Evolutionary conservation across 129 eudicot species (phyloP).

Genomic region (Smallanthus sonchifolius): DNA sequence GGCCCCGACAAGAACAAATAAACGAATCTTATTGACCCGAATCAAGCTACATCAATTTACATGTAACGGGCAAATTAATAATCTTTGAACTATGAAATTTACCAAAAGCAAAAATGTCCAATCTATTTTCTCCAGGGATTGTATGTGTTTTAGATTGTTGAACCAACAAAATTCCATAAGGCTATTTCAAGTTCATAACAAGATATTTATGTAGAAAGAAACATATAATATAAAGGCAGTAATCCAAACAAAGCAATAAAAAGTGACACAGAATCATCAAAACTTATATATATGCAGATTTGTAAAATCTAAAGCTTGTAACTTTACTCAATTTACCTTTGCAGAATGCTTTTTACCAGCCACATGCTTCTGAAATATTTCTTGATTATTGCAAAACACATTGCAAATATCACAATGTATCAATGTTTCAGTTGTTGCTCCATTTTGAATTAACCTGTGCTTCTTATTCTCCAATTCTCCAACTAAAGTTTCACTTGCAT

Average conservation of each 20-base stretch:
- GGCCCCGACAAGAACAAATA: background rate
- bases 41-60: conserved; percentile 8
- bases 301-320: background rate
- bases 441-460: conserved; percentile 32
- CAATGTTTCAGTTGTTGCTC: conserved; percentile 21
- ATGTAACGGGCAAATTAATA: background rate
- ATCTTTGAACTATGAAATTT: background rate
- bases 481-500: conserved; percentile 5
- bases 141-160: background rate
- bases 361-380: conserved; percentile 26
- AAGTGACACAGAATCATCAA: background rate
- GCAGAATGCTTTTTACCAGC: conserved; percentile 46
- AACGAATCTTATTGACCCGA: background rate
- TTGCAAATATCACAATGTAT: conserved; percentile 38
- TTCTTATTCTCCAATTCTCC: conserved; percentile 33
- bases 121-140: background rate
- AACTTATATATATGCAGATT: background rate
- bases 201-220: background rate
- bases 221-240: background rate
- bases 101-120: background rate
- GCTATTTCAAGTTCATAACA: background rate
- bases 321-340: conserved; percentile 20
- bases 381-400: conserved; percentile 38
- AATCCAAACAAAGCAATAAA: background rate
- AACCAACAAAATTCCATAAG: background rate